Base-by-base conservation (phyloP, 495 filamentous ascomycete genomes). In the Penicillium argentinense region DNA sequence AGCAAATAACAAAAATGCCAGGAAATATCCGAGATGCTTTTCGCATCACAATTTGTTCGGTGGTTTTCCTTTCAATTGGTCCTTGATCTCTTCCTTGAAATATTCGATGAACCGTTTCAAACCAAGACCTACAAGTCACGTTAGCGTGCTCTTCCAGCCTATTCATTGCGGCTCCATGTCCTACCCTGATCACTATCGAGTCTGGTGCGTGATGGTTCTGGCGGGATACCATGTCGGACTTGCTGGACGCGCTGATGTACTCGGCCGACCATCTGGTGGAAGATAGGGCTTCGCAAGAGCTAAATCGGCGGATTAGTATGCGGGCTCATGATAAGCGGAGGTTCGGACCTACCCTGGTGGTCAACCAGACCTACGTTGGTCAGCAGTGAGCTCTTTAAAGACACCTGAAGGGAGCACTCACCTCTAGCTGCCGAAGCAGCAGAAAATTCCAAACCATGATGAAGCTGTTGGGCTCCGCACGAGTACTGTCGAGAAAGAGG, bases 1-100 rank as follows among this genome's bases (percentile, higher is more conserved):
- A 37, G 24, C 28, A 24, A 28, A 32, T 29, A 51, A 39, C 36
- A 29, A n/a, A 34, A 53, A 28, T 26, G 27, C 32, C 13, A 13
- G 14, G 21, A 26, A 42, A 29, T 17, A 21, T 18, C 16, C 17
- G 16, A 33, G 12, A n/a, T 3, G 21, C n/a, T 24, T n/a, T 42
- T 19, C 3, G 6, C n/a, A n/a, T 69, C 51, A 68, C 22, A 60
- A 51, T 48, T 71, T 73, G 40, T 69, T 59, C 37, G 64, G 54
- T 24, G 69, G 66, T 23, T 69, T 71, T 9, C 72, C 73, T 46
- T 77, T 72, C 26, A 81, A 61, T 45, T 81, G 78, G 34, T 83
- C 71, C 54, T 76, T 78, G 39, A 85, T 64, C 54, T 85, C 81
- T 46, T 85, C 79, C 43, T 72, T 66, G 60, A 81, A 85, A 46